Evolutionary conservation across 2,329 filamentous ascomycete genomes (phyloP).

Genomic region (Atkinsonella texensis): DNA sequence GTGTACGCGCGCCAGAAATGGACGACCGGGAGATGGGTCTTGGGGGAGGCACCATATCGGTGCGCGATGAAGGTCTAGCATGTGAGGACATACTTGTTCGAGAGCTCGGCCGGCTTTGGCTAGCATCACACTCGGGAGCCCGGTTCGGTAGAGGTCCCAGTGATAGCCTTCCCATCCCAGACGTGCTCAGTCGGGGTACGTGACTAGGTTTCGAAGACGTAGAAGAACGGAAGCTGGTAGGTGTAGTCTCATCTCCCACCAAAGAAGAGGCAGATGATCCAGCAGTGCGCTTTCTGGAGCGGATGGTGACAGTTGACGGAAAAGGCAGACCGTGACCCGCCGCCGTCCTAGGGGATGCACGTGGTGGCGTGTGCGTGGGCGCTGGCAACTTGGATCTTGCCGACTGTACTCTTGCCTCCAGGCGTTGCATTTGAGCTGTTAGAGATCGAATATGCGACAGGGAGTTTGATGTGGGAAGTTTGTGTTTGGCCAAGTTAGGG

Average conservation of each 20-base stretch:
- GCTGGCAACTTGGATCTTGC: conserved; percentile 85
- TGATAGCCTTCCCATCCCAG: conserved; percentile 50
- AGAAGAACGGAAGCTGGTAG: conserved; percentile 26
- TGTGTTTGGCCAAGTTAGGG: conserved; percentile 38
- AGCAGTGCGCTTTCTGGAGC: conserved; percentile 56
- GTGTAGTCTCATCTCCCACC: conserved; percentile 39
- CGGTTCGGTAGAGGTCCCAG: conserved; percentile 51
- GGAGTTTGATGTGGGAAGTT: conserved; percentile 51
- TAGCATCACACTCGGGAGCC: conserved; percentile 31
- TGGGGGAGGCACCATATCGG: conserved; percentile 39
- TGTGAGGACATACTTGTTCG: conserved; percentile 51
- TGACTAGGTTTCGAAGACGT: conserved; percentile 34
- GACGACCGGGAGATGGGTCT: conserved; percentile 57
- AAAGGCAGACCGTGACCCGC: conserved; percentile 5
- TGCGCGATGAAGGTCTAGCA: conserved; percentile 41
- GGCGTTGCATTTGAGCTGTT: conserved; percentile 92
- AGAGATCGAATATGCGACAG: conserved; percentile 87
- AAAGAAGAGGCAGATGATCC: conserved; percentile 41
- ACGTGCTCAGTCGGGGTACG: conserved; percentile 46
- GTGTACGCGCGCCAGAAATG: conserved; percentile 47
- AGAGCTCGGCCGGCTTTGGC: conserved; percentile 58
- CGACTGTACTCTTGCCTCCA: conserved; percentile 86
- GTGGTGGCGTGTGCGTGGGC: conserved; percentile 65
- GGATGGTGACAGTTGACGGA: conserved; percentile 49
- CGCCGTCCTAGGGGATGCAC: conserved; percentile 56